A percentile compares a stretch with the other conserved stretches of the same genome.
Conservation (phyloP, 345 rosid genomes). For the Bretschneidera sinensis region DNA sequence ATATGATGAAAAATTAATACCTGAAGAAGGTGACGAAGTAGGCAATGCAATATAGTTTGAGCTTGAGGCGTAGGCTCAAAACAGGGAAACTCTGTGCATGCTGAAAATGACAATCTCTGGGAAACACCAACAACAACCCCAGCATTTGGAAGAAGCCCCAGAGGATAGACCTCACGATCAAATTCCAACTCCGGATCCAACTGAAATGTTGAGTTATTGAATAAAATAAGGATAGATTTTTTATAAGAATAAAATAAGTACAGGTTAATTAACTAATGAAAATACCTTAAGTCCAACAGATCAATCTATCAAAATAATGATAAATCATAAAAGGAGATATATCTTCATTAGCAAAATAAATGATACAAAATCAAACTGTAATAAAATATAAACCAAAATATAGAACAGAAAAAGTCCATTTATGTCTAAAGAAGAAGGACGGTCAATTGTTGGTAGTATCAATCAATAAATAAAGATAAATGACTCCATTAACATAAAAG, state of each 20-base stretch:
- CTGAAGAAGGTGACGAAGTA: constrained; percentile 98
- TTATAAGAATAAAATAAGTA: too few species aligned
- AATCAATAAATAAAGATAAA: neutral
- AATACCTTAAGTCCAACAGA: neutral
- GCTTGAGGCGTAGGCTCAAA: constrained; percentile 99
- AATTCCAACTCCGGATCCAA: constrained; percentile 98
- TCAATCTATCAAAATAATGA: constrained; percentile 1
- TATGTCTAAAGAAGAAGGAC: neutral
- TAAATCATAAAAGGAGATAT: neutral
- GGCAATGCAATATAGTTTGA: constrained; percentile 94
- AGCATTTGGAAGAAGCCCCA: constrained; percentile 94
- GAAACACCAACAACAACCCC: constrained; percentile 97
- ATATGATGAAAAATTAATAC: too few species aligned
- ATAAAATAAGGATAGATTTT: constrained; percentile 5
- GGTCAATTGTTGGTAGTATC: neutral
- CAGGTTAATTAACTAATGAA: constrained; percentile 5
- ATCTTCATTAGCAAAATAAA: neutral
- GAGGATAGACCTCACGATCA: constrained; percentile 94
- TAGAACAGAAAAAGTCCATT: neutral
- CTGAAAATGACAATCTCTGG: constrained; percentile 93
- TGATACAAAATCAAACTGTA: too few species aligned
- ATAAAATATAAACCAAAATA: too few species aligned
- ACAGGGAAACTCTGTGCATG: constrained; percentile 95
- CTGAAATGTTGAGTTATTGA: constrained; percentile 44
- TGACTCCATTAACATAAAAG: neutral